Evolutionary conservation across 2,329 filamentous ascomycete species (phyloP).

Genomic region (Hortaea werneckii): DNA sequence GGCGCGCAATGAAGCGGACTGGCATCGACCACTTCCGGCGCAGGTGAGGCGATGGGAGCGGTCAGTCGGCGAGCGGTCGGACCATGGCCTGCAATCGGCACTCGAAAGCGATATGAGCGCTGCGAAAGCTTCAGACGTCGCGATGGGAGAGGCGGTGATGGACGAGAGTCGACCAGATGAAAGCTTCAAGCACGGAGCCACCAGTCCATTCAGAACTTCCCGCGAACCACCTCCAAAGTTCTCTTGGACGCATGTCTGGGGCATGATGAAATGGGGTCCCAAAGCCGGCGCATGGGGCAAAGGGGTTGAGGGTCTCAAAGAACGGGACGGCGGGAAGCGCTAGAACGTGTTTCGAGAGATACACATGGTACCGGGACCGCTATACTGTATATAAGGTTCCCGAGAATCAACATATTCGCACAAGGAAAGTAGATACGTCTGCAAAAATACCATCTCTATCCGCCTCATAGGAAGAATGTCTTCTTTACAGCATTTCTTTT

Average conservation of each 20-base stretch:
- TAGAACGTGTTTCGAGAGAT: neutral
- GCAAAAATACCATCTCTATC: too few species aligned
- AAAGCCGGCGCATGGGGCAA: slow-evolving; percentile 44
- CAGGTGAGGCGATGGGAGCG: slow-evolving; percentile 60
- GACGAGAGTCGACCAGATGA: slow-evolving; percentile 22
- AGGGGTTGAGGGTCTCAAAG: slow-evolving; percentile 37
- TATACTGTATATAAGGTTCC: too few species aligned
- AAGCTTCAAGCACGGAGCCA: slow-evolving; percentile 30
- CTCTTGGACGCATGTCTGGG: slow-evolving; percentile 44
- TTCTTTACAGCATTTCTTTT: too few species aligned
- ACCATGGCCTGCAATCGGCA: neutral
- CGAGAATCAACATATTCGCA: too few species aligned
- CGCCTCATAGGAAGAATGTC: too few species aligned
- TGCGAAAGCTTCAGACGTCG: slow-evolving; percentile 5
- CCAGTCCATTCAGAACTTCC: slow-evolving; percentile 37
- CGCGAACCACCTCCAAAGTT: slow-evolving; percentile 41
- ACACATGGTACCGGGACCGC: too few species aligned
- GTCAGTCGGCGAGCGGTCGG: neutral
- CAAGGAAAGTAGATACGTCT: too few species aligned
- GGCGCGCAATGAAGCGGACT: slow-evolving; percentile 46
- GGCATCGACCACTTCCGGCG: slow-evolving; percentile 58
- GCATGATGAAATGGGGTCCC: slow-evolving; percentile 43
- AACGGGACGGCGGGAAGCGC: slow-evolving; percentile 26
- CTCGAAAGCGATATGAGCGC: neutral
- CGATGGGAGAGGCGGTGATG: slow-evolving; percentile 10